Evolutionary conservation across 257 asterid species (phyloP).

Genomic region (Coffea canephora): DNA sequence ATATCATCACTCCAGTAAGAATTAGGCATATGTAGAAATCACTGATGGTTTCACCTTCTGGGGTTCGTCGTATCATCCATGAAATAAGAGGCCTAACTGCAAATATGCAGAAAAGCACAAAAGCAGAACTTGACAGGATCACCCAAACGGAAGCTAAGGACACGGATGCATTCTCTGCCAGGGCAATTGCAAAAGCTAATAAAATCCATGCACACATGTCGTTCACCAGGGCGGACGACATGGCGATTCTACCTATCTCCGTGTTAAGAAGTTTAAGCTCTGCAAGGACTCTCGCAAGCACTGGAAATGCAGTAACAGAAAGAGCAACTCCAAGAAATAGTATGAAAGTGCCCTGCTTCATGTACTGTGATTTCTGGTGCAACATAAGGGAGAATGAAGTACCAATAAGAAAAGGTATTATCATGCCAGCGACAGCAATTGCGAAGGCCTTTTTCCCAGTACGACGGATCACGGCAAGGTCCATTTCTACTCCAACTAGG

Average conservation of each 20-base stretch:
- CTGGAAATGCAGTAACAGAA: constrained; percentile 89
- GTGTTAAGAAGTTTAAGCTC: constrained; percentile 92
- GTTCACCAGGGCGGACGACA: constrained; percentile 87
- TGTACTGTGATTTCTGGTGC: constrained; percentile 41
- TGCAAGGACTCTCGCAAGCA: constrained; percentile 82
- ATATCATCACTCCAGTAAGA: constrained; percentile 85
- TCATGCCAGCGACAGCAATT: constrained; percentile 73
- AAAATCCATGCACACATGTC: constrained; percentile 93
- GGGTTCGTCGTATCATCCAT: constrained; percentile 51
- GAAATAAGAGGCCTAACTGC: constrained; percentile 51
- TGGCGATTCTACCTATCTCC: constrained; percentile 74
- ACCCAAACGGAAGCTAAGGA: constrained; percentile 77
- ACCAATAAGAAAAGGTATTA: constrained; percentile 73
- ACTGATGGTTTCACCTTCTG: constrained; percentile 73
- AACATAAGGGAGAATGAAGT: constrained; percentile 56
- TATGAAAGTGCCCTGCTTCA: constrained; percentile 66
- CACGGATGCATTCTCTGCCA: constrained; percentile 66
- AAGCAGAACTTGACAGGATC: constrained; percentile 53
- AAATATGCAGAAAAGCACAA: constrained; percentile 54
- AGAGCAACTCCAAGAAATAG: constrained; percentile 88
- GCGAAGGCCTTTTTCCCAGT: constrained; percentile 62
- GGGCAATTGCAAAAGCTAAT: constrained; percentile 75
- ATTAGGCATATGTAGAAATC: constrained; percentile 71
- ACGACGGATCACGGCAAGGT: constrained; percentile 64
- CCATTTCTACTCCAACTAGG: constrained; percentile 94